Conservation (phyloP, 2,329 filamentous ascomycete genomes). For the Claviceps paspali region DNA sequence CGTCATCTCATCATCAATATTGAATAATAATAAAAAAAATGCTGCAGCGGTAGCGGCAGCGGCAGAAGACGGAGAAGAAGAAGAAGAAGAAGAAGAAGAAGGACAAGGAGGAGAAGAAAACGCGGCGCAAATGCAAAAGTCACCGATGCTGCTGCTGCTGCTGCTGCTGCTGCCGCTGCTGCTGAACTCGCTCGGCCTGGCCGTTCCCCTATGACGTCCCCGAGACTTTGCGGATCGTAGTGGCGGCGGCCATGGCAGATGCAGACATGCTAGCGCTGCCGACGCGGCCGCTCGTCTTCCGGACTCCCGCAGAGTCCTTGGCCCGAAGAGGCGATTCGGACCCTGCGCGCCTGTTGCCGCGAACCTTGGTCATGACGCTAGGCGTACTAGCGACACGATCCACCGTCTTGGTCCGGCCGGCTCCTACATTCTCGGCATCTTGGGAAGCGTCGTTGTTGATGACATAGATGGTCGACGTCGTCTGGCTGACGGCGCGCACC, state of each 20-base stretch:
- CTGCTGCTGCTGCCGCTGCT: too few species aligned
- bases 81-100: too few species aligned
- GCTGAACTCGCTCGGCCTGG: neutral
- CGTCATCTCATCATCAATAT: too few species aligned
- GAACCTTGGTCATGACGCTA: slow-evolving; percentile 47
- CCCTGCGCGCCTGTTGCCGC: slow-evolving; percentile 39
- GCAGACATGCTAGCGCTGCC: slow-evolving; percentile 37
- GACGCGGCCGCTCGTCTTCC: slow-evolving; percentile 52
- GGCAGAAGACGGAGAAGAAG: too few species aligned
- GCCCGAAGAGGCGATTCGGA: slow-evolving; percentile 32
- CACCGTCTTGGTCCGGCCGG: slow-evolving; percentile 37
- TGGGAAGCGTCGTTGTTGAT: slow-evolving; percentile 54
- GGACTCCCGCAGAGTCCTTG: slow-evolving; percentile 38
- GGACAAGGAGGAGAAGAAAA: too few species aligned
- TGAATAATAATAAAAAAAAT: too few species aligned
- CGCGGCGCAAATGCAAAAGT: too few species aligned
- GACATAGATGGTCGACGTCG: slow-evolving; percentile 50
- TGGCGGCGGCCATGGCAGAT: slow-evolving; percentile 23
- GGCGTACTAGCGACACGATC: slow-evolving; percentile 39
- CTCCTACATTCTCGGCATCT: slow-evolving; percentile 56
- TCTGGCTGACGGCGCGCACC: slow-evolving; percentile 59
- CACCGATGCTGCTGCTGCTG: too few species aligned
- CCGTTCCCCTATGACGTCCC: slow-evolving; percentile 18
- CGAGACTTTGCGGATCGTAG: slow-evolving; percentile 39
- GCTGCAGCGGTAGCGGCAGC: too few species aligned